Conservation (phyloP, 2,329 filamentous ascomycete species). For the Trichoderma semiorbis region DNA sequence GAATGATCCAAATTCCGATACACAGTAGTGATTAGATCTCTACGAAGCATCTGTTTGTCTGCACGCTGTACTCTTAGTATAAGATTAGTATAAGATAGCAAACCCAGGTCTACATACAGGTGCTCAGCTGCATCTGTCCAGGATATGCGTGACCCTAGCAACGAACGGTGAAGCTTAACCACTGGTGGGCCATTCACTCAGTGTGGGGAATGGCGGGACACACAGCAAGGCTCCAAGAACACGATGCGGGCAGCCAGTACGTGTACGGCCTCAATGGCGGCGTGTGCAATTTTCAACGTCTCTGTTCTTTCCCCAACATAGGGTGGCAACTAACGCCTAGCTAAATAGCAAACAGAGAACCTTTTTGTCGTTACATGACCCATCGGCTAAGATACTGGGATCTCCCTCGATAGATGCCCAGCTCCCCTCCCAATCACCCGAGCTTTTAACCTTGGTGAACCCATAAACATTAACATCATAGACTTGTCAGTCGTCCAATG, state of each 20-base stretch:
- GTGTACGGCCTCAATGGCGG: neutral
- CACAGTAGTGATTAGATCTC: neutral
- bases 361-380: slow-evolving; percentile 7
- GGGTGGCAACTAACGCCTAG: neutral
- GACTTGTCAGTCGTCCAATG: neutral
- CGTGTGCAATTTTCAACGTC: slow-evolving; percentile 2
- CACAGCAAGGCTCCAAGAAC: slow-evolving; percentile 2
- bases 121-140: neutral
- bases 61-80: neutral
- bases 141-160: neutral
- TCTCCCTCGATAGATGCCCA: neutral
- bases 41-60: neutral
- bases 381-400: neutral
- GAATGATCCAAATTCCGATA: neutral
- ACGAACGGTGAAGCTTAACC: slow-evolving; percentile 1
- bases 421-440: neutral
- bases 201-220: slow-evolving; percentile 15
- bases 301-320: neutral
- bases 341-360: slow-evolving; percentile 7
- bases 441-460: neutral
- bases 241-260: neutral
- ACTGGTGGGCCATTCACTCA: neutral
- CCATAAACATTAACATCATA: slow-evolving; percentile 1
- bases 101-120: neutral
- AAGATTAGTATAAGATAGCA: neutral